Base-by-base conservation (phyloP, 768 basidiomycete species). In the Trametes cubensis region DNA sequence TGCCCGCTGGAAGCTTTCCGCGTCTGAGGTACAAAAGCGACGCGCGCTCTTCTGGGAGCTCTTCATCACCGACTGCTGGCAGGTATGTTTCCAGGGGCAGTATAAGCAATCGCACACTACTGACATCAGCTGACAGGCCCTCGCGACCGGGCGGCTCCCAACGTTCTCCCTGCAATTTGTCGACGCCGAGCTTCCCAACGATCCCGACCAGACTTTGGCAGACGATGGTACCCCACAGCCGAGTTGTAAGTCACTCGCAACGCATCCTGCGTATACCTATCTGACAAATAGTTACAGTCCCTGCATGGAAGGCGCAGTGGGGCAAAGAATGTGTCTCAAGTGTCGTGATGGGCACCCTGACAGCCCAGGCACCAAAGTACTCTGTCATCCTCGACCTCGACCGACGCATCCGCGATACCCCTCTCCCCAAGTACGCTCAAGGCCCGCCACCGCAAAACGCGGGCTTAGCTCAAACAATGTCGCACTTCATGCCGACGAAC, bases 31-130 rank as follows among this genome's bases (percentile, higher is more conserved):
- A 17, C 81, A 90, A 69, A 80, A 86, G 56, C 80, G 89, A 52
- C 82, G 89, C 42, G 71, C 74, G 4, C 70, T 91, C 4, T 90
- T 90, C 65, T 91, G 88, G 86, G 88, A 91, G 67, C 84, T 84
- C 8, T 71, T 89, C 21, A 81, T 85, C 60, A 64, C 80, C 79
- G 39, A 73, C 44, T 61, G 30, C 54, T 80, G 30, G 88, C 90
- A 72, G 70, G 76, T 68, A 70, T 68, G 66, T 73, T 72, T 52
- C 76, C 74, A 74, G 18, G 81, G 79, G 64, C 77, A 28, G 8
- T 34, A 7, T 38, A 44, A 11, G 21, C 25, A 23, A 44, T 11
- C 38, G 51, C 18, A 28, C 15, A 20, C 38, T 59, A 28, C 7
- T 21, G 62, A 23, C 20, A 59, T n/a, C 25, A 39, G 69, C 66